Base-by-base conservation (phyloP, 2,329 filamentous ascomycete genomes). In the Aaosphaeria pasadenensis region DNA sequence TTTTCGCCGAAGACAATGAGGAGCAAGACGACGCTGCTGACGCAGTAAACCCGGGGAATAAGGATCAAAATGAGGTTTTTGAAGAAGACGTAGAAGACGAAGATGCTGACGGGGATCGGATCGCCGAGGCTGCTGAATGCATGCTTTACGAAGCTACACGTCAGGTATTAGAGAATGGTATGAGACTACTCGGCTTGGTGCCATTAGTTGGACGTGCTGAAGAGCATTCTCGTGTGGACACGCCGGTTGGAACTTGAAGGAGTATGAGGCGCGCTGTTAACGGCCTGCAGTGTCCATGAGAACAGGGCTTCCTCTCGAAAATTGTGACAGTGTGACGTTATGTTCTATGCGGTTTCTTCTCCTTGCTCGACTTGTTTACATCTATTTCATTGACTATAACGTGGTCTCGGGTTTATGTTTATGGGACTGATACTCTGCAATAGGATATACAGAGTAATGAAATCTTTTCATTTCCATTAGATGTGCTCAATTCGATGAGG, bases 91-190 rank as follows among this genome's bases (percentile, higher is more conserved):
- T 9, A 28, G 29, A 48, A 43, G 36, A 30, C 11, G 28, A 46
- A 31, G 45, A 46, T 5, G 31, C 32, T 39, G 7, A 39, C 4
- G 13, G 13, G 4, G 13, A 6, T 30, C 7, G 6, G 7, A 31
- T 60, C 5, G 53, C 52, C 33, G n/a, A n/a, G 6, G 50, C 58
- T 9, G 64, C 55, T 5, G 39, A 60, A 17, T 48, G 56, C 24
- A 51, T 56, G 17, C 43, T 69, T 13, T 63, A 62, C 17, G 60
- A 63, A 39, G 59, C 63, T 4, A 57, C 62, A 7, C 52, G 59
- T 7, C 55, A 58, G 11, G 64, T 67, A 7, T 35, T 69, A 30
- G 56, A 62, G 39, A 69, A 63, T 47, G 61, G 60, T 9, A 58
- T 69, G 55, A 59, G 47, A 44, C 33, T 67, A 17, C 57, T 69